These are phyloP conservation scores for Kernera saxatilis DNA, from an alignment of 345 rosid species.

Conservation along the genomic window DNA sequence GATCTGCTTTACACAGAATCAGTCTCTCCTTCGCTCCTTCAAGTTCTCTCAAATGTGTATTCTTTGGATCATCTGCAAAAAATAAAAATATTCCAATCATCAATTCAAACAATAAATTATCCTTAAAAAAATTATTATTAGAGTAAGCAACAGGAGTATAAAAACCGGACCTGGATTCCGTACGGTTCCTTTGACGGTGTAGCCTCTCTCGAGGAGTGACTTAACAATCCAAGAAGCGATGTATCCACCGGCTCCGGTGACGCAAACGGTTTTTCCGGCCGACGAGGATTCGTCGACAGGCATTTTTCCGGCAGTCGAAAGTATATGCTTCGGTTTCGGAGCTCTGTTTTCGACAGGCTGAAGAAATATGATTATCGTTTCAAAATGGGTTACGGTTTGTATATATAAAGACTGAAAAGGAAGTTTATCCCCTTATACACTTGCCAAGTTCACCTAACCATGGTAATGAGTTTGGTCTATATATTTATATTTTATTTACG, in stretches of 20 bases:
- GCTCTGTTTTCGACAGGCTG: no score
- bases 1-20: conserved; percentile 63
- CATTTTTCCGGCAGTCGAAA: conserved; percentile 27
- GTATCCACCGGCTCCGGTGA: conserved; percentile 98
- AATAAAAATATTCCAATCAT: neutral
- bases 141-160: neutral
- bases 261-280: conserved; percentile 57
- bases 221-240: conserved; percentile 97
- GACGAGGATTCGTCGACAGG: conserved; percentile 38
- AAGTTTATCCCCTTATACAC: neutral
- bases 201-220: conserved; percentile 68
- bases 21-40: conserved; percentile 89
- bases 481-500: neutral
- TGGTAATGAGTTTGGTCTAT: conserved; percentile 2
- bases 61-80: conserved; percentile 79
- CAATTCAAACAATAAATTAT: neutral
- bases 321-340: neutral
- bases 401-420: conserved; percentile 7
- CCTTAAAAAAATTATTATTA: neutral
- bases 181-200: conserved; percentile 75
- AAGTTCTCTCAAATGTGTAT: conserved; percentile 72
- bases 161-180: conserved; percentile 67
- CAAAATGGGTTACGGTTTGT: neutral
- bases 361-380: neutral
- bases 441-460: conserved; percentile 26